These are phyloP conservation scores for Echria macrotheca DNA, from an alignment of 495 filamentous ascomycete genomes.

Conservation along the genomic window DNA sequence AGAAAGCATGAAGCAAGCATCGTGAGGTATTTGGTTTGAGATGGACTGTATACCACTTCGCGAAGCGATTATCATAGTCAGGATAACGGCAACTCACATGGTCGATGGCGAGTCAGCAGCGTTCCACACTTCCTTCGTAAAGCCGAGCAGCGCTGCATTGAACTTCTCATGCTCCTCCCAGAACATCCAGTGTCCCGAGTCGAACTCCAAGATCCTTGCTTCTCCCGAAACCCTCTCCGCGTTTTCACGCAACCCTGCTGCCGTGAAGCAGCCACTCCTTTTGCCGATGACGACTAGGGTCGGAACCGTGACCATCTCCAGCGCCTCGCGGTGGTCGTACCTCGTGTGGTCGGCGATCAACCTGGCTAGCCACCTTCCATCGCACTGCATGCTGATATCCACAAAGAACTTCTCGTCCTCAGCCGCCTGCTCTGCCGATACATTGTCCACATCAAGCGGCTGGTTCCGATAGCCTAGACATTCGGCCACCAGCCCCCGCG, in stretches of 20 bases:
- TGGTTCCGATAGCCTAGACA: constrained; percentile 37
- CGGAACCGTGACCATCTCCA: constrained; percentile 26
- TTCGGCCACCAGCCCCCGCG: constrained; percentile 28
- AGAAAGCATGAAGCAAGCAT: too few relatives aligned
- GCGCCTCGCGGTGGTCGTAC: constrained; percentile 43
- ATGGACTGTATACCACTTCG: too few relatives aligned
- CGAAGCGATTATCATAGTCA: too few relatives aligned
- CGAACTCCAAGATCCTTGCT: constrained; percentile 28
- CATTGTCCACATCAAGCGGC: constrained; percentile 12
- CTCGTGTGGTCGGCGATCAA: constrained; percentile 43
- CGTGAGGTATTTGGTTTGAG: too few relatives aligned
- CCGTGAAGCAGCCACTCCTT: constrained; percentile 40
- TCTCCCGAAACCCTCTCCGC: constrained; percentile 24
- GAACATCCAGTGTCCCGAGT: constrained; percentile 44
- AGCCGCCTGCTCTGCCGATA: constrained; percentile 14
- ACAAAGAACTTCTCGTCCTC: constrained; percentile 39
- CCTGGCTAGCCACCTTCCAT: constrained; percentile 36
- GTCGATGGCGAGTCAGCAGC: too few relatives aligned
- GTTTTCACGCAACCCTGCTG: constrained; percentile 36
- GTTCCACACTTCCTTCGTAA: constrained; percentile 17
- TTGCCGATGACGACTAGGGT: constrained; percentile 35
- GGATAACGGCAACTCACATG: too few relatives aligned
- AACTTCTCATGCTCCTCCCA: constrained; percentile 42
- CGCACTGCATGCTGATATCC: constrained; percentile 29
- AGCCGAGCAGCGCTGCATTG: constrained; percentile 32